phyloP scores from a whole-genome alignment of 2,329 filamentous ascomycete species.

The Curvularia eragrostidis region DNA sequence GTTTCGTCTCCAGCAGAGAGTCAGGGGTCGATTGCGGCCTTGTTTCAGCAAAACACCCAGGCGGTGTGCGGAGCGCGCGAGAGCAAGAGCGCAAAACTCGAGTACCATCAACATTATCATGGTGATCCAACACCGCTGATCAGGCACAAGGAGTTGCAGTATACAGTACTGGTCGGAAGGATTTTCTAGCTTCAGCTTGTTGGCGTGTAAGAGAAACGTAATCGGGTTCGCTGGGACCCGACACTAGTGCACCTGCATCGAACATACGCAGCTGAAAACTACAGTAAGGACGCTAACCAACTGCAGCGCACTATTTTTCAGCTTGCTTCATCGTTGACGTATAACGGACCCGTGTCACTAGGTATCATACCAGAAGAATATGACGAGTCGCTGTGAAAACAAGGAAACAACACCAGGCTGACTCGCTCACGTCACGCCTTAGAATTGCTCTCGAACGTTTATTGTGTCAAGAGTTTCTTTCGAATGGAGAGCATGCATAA shows the following conservation, averaged over 20 bases:
- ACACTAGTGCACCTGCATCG: neutral
- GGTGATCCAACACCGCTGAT: neutral
- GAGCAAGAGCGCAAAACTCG: neutral
- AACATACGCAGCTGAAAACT: neutral
- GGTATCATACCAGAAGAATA: neutral
- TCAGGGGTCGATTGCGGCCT: neutral
- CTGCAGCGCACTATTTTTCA: slow-evolving; percentile 1
- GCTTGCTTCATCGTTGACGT: neutral
- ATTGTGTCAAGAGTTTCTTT: neutral
- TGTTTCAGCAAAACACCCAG: neutral
- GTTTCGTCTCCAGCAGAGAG: neutral
- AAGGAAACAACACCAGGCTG: neutral
- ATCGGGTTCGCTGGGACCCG: neutral
- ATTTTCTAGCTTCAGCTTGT: neutral
- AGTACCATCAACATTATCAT: neutral
- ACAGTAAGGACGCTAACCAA: neutral
- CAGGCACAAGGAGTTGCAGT: neutral
- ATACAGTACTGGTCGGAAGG: neutral
- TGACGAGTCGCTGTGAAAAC: neutral
- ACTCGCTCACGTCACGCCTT: neutral
- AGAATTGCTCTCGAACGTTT: neutral
- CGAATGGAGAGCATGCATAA: neutral
- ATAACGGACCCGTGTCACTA: neutral
- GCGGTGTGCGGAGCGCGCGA: neutral
- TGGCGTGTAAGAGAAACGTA: neutral